phyloP scores from a whole-genome alignment of 106 monocot species.

The Acorus gramineus region DNA sequence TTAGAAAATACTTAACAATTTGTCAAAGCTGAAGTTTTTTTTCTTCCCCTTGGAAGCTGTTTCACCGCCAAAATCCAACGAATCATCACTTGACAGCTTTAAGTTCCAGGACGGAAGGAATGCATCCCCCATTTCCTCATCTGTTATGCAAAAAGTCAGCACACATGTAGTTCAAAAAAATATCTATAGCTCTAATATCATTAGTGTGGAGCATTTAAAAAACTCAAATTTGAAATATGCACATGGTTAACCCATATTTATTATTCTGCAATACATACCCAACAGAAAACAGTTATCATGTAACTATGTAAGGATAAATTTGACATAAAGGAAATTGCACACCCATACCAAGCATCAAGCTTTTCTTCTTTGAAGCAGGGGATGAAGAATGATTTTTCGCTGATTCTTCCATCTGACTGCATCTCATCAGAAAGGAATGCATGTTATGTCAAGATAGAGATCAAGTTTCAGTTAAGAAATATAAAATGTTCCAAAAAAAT shows the following conservation, averaged over 20 bases:
- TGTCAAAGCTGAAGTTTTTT: slow-evolving; percentile 62
- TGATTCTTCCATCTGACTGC: slow-evolving; percentile 24
- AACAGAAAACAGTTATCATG: neutral
- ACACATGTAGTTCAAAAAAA: slow-evolving; percentile 1
- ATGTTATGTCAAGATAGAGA: too few species aligned
- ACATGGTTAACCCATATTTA: neutral
- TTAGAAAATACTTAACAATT: slow-evolving; percentile 26
- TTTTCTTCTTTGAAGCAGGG: slow-evolving; percentile 28
- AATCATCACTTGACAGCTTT: slow-evolving; percentile 32
- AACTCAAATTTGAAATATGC: neutral
- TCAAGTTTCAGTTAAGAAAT: too few species aligned
- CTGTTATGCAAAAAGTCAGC: slow-evolving; percentile 24
- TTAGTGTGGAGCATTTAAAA: neutral
- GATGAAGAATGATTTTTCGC: slow-evolving; percentile 17
- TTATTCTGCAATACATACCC: too few species aligned
- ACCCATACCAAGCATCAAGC: slow-evolving; percentile 19
- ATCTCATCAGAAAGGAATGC: too few species aligned
- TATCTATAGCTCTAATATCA: neutral
- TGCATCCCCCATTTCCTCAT: slow-evolving; percentile 70
- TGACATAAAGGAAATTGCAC: neutral
- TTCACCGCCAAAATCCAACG: slow-evolving; percentile 49
- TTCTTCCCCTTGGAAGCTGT: slow-evolving; percentile 36
- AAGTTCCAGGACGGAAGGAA: slow-evolving; percentile 80
- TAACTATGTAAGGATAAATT: neutral
- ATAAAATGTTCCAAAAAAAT: too few species aligned